Percentiles rank a stretch among this genome's conserved stretches.
Evolutionary conservation across 1,139 yeast species (phyloP).

Genomic region (Sugiyamaella pinicola): DNA sequence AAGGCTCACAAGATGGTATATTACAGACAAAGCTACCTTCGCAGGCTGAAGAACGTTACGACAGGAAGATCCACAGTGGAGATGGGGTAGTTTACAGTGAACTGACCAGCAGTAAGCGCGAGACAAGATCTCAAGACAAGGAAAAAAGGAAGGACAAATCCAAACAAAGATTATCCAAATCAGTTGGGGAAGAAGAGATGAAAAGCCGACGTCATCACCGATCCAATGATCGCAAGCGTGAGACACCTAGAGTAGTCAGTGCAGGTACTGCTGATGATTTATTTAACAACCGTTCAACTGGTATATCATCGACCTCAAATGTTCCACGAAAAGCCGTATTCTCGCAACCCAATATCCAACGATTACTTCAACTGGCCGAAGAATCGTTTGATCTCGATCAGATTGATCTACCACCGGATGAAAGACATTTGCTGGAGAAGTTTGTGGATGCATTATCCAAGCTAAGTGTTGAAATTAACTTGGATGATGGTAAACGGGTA

Average conservation of each 20-base stretch:
- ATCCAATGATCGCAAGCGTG: not conserved
- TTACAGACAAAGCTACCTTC: not conserved
- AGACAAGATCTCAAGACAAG: not conserved
- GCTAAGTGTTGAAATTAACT: slow-evolving; percentile 84
- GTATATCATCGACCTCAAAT: slow-evolving; percentile 7
- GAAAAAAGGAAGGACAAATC: slow-evolving; percentile 1
- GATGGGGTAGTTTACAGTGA: not conserved
- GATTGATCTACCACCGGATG: slow-evolving; percentile 72
- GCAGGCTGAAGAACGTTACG: not conserved
- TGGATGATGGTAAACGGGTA: slow-evolving; percentile 76
- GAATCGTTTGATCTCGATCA: slow-evolving; percentile 59
- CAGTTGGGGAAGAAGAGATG: not conserved
- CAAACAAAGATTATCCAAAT: slow-evolving; percentile 2
- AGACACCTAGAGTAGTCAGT: not conserved
- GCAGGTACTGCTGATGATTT: slow-evolving; percentile 4
- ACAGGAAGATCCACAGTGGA: not conserved
- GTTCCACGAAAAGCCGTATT: slow-evolving; percentile 25
- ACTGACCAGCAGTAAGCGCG: not conserved
- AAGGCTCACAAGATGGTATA: slow-evolving; percentile 3
- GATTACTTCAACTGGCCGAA: slow-evolving; percentile 34
- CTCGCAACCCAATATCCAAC: slow-evolving; percentile 35
- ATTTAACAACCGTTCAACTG: slow-evolving; percentile 8
- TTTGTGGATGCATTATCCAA: slow-evolving; percentile 82
- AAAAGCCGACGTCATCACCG: not conserved
- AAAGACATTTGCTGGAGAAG: slow-evolving; percentile 77